Conservation (phyloP, 139 green algal species). For the Picochlorum sp. region DNA sequence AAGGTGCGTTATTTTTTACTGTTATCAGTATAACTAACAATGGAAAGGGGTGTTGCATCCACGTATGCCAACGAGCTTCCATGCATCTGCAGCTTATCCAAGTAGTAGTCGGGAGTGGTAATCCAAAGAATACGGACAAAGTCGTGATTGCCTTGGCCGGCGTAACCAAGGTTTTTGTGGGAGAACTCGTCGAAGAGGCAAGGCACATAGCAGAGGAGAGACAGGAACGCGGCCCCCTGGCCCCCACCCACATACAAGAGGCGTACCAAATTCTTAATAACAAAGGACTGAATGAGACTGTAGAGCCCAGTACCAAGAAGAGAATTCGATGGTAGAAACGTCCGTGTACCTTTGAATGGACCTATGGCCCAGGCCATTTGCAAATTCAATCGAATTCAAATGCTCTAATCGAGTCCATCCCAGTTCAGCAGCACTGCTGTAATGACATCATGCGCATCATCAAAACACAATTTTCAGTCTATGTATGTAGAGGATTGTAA, state of each 20-base stretch:
- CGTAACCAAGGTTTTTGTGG: slow-evolving; percentile 68
- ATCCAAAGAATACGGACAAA: slow-evolving; percentile 15
- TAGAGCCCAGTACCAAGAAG: too few species aligned
- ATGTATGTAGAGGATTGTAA: too few species aligned
- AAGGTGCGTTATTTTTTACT: slow-evolving; percentile 7
- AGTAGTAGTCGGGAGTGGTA: slow-evolving; percentile 10
- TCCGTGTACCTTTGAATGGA: too few species aligned
- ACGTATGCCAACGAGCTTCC: too few species aligned
- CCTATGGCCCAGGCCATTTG: too few species aligned
- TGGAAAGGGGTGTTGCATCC: neutral
- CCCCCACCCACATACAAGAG: slow-evolving; percentile 40
- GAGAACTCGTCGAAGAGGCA: slow-evolving; percentile 62
- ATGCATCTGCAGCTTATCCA: slow-evolving; percentile 30
- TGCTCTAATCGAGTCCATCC: too few species aligned
- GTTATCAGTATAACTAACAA: neutral
- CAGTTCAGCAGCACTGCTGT: too few species aligned
- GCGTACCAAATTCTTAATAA: slow-evolving; percentile 46
- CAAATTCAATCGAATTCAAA: too few species aligned
- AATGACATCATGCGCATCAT: too few species aligned
- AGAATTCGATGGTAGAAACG: too few species aligned
- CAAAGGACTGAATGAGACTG: too few species aligned
- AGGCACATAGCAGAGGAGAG: slow-evolving; percentile 32
- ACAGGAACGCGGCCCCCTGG: slow-evolving; percentile 42
- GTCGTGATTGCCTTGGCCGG: slow-evolving; percentile 48
- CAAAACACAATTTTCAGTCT: too few species aligned